Base-by-base conservation (phyloP, 1,139 yeast species). In the Yamadazyma diospyri region DNA sequence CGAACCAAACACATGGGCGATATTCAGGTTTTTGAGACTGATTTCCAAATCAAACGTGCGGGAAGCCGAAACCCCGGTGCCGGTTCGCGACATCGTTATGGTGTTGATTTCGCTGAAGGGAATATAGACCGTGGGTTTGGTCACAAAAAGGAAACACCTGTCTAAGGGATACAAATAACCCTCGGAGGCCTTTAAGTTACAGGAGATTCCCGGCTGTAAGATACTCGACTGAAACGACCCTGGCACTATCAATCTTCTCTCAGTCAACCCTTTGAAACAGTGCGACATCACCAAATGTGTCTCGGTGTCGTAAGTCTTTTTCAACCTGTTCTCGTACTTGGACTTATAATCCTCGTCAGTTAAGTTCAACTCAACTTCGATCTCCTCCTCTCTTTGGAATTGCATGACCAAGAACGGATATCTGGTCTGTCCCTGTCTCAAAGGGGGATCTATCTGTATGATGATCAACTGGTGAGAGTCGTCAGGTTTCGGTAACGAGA, bases 31-130 rank as follows among this genome's bases (percentile, higher is more conserved):
- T 46, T 81, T 72, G 39, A 89, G 66, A 25, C 71, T 71, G 32
- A 92, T 78, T 47, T 92, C 94, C 61, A 92, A 67, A 59, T 94
- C 99, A 59, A 94, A 94, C 0, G 98, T 92, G 55, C 96, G 78
- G 23, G 88, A 80, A 2, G 94, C 82, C 2, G 85, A 70, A 3
- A 79, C 74, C 1, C 88, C 79, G 29, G 81, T 77, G 10, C 95
- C 95, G 5, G 94, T 85, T 58, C 99, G 81, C 3, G 96, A 84
- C 65, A 94, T 83, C 20, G 85, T 79, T 22, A 92, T 78, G 29
- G 69, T 72, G 35, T 81, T 69, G 30, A 92, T 77, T 50, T 92
- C 97, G 1, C 83, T 68, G 56, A 79, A 83, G 35, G 97, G 96
- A 43, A 92, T 85, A 57, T 86, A 85, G 27, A 92, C 77, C 0